Evolutionary conservation across 345 rosid species (phyloP), one percentile per base, ranked within the genome.

Genomic region (Euphorbia peplus): DNA sequence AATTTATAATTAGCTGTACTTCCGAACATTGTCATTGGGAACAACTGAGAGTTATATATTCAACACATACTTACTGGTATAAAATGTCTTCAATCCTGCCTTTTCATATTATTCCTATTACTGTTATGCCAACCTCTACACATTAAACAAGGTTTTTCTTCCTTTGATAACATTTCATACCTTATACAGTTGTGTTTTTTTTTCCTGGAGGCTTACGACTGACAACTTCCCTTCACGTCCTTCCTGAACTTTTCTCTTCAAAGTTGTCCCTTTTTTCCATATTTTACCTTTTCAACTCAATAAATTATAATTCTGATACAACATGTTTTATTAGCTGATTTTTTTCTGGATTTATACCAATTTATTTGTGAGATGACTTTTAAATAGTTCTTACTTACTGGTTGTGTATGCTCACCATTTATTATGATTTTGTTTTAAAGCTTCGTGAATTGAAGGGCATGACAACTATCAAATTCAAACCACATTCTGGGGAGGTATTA

Each of bases 391-490:
- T n/a, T 66, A 16, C 13, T 35, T 21, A 9, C 24, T 3, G 15
- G 35, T 47, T 60, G 58, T 48, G 62, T 44, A 42, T 51, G 68
- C 14, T 70, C 32, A 66, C 80, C 42, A 72, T 60, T 58, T 57
- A 46, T 66, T 56, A 46, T 60, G 32, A 60, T 37, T 61, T 60
- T 51, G 19, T 63, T 69, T 78, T 72, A 68, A 88, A 92, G 99
- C 98, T 95, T 79, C 97, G 99, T 4, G 99, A 95, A 82, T 90
- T 86, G 16, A 95, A 95, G 84, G 99, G 99, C 72, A 86, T 95
- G 99, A 84, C 97, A 26, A 95, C 98, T 37, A 95, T 95, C 86
- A 88, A 89, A 64, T 84, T 95, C 67, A 83, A 98, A 4, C 99
- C 96, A 46, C 99, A 95, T 75, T 88, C 98, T 53, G 99, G 99